Percentiles rank a stretch among this genome's conserved stretches.
These are phyloP conservation scores for Apophysomyces sp. DNA, from an alignment of 371 early-diverging fungal species.

Conservation along the genomic window DNA sequence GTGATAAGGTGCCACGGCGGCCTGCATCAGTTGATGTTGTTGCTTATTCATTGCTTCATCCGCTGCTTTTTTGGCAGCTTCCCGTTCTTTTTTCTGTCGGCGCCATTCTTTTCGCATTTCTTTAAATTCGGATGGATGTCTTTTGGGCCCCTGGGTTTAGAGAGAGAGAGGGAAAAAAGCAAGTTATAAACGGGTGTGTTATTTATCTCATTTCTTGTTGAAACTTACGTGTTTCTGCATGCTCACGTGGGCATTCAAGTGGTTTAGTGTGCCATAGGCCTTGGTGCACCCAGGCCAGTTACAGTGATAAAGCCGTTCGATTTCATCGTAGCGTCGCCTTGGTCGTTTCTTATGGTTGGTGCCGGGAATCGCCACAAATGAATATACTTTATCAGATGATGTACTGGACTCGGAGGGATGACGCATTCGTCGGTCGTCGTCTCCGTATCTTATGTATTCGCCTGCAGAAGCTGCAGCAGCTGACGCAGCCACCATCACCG, in stretches of 20 bases:
- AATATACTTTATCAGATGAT: slow-evolving; percentile 52
- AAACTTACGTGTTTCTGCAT: slow-evolving; percentile 73
- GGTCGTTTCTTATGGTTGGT: slow-evolving; percentile 67
- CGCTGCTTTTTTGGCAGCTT: slow-evolving; percentile 29
- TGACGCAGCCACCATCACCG: not conserved
- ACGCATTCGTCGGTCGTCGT: slow-evolving; percentile 18
- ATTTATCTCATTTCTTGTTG: not conserved
- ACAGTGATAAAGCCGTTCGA: slow-evolving; percentile 69
- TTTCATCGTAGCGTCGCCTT: slow-evolving; percentile 67
- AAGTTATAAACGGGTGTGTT: no score
- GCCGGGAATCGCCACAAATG: slow-evolving; percentile 65
- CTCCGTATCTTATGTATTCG: slow-evolving; percentile 7
- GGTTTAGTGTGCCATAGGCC: slow-evolving; percentile 72
- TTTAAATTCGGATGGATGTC: slow-evolving; percentile 60
- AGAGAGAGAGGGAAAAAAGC: no score
- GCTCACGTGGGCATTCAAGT: slow-evolving; percentile 70
- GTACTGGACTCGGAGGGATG: slow-evolving; percentile 35
- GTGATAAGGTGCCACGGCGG: slow-evolving; percentile 9
- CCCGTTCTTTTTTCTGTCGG: slow-evolving; percentile 49
- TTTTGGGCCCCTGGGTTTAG: slow-evolving; percentile 43
- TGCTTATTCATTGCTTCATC: slow-evolving; percentile 37
- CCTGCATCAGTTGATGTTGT: slow-evolving; percentile 7
- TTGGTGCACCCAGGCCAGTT: slow-evolving; percentile 64
- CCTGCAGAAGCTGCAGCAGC: slow-evolving; percentile 3
- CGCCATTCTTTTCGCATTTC: slow-evolving; percentile 61